Percentiles rank a stretch among this genome's conserved stretches.
Evolutionary conservation across 306 rosid genomes (phyloP).

Genomic region (Trichosanthes cucumerina): DNA sequence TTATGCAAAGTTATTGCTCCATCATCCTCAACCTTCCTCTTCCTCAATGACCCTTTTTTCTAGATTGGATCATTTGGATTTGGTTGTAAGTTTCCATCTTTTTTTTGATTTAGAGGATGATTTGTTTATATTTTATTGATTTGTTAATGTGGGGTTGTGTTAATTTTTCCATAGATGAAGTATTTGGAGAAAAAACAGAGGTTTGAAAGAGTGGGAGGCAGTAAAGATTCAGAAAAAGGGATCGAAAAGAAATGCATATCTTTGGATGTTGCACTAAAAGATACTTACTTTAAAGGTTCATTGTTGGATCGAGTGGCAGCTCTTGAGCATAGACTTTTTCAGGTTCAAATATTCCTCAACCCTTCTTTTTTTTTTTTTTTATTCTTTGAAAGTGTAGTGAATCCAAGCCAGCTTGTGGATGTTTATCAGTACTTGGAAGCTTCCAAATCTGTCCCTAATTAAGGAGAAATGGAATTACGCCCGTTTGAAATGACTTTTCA

Average conservation of each 20-base stretch:
- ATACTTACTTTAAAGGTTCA: constrained; percentile 48
- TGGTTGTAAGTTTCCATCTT: constrained; percentile 27
- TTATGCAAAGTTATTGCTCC: not conserved
- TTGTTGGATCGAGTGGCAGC: constrained; percentile 59
- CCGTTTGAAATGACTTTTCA: no score
- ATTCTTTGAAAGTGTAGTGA: not conserved
- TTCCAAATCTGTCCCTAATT: not conserved
- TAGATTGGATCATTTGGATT: constrained; percentile 64
- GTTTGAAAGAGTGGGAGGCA: constrained; percentile 11
- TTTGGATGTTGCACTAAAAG: constrained; percentile 34
- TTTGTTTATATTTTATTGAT: not conserved
- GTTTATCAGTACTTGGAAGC: no score
- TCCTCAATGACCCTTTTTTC: constrained; percentile 47
- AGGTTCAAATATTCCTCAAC: constrained; percentile 31
- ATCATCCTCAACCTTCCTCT: constrained; percentile 11
- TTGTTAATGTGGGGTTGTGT: not conserved
- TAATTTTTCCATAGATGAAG: constrained; percentile 38
- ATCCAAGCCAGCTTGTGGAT: not conserved
- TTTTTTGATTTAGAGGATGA: not conserved
- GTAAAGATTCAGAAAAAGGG: constrained; percentile 7
- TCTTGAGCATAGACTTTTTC: constrained; percentile 57
- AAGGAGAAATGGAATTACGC: no score
- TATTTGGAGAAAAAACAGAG: constrained; percentile 51
- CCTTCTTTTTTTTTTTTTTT: no score
- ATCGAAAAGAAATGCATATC: constrained; percentile 25